phyloP scores from a whole-genome alignment of 805 yeast species.

The Myxozyma melibiosi region DNA sequence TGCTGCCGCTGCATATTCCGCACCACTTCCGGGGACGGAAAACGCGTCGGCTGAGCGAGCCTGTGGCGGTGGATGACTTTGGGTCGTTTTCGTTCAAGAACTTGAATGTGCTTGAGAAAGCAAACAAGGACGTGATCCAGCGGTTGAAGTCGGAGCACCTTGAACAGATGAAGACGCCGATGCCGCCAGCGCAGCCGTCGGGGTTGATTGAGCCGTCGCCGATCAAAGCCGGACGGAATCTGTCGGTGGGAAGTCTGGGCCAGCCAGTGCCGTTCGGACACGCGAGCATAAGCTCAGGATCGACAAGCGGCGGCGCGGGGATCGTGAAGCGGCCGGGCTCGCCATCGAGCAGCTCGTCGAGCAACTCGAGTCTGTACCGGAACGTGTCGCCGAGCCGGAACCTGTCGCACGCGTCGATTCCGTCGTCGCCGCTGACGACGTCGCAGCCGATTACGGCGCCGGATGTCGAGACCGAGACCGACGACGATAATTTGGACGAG shows the following conservation, averaged over 20 bases:
- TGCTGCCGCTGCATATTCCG: slow-evolving; percentile 52
- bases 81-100: slow-evolving; percentile 93
- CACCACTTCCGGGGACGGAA: slow-evolving; percentile 68
- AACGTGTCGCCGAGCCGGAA: slow-evolving; percentile 26
- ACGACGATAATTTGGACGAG: slow-evolving; percentile 3
- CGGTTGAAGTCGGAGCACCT: slow-evolving; percentile 81
- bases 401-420: slow-evolving; percentile 20
- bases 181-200: slow-evolving; percentile 23
- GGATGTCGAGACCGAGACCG: not conserved
- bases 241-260: slow-evolving; percentile 17
- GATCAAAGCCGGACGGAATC: slow-evolving; percentile 23
- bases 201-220: slow-evolving; percentile 31
- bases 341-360: slow-evolving; percentile 28
- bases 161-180: slow-evolving; percentile 47
- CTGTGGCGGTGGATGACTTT: slow-evolving; percentile 60
- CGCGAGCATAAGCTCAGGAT: slow-evolving; percentile 1
- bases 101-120: slow-evolving; percentile 85
- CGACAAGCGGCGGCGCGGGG: not conserved
- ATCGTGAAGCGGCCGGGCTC: slow-evolving; percentile 19
- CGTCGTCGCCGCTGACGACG: slow-evolving; percentile 29
- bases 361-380: slow-evolving; percentile 21
- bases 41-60: slow-evolving; percentile 65
- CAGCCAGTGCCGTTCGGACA: slow-evolving; percentile 6
- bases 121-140: slow-evolving; percentile 89
- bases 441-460: slow-evolving; percentile 20